phyloP scores from a whole-genome alignment of 2,329 filamentous ascomycete species.

The Kalmusia sp. region DNA sequence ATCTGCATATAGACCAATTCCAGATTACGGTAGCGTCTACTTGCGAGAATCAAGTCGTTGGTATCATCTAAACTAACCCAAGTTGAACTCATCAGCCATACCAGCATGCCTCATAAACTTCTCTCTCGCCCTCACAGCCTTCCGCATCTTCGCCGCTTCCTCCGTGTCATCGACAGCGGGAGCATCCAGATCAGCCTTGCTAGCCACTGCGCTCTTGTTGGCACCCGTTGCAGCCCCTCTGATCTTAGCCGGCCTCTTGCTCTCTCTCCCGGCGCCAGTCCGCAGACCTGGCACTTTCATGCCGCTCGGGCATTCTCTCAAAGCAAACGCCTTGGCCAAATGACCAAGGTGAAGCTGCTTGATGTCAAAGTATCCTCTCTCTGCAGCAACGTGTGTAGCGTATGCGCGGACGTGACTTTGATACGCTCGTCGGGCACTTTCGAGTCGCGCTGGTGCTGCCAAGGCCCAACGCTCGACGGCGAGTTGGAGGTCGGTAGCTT shows the following conservation, averaged over 20 bases:
- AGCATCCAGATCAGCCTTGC: constrained; percentile 45
- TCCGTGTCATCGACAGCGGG: constrained; percentile 58
- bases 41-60: no score
- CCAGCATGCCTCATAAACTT: constrained; percentile 59
- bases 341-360: constrained; percentile 90
- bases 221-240: constrained; percentile 36
- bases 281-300: constrained; percentile 66
- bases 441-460: constrained; percentile 72
- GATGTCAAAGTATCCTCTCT: constrained; percentile 89
- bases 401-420: constrained; percentile 94
- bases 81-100: constrained; percentile 71
- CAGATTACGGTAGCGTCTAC: no score
- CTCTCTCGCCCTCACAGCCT: constrained; percentile 57
- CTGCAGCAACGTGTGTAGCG: constrained; percentile 87
- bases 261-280: constrained; percentile 49
- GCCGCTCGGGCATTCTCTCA: constrained; percentile 85
- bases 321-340: constrained; percentile 88
- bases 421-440: constrained; percentile 83
- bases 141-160: constrained; percentile 68
- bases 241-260: constrained; percentile 48
- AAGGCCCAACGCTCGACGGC: constrained; percentile 71
- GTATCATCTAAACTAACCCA: constrained; percentile 55
- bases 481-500: constrained; percentile 72
- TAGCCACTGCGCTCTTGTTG: constrained; percentile 45
- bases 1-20: no score